Percentiles rank a stretch among this genome's conserved stretches.
phyloP scores from a whole-genome alignment of 1,284 basidiomycete genomes.

The Tausonia pullulans region DNA sequence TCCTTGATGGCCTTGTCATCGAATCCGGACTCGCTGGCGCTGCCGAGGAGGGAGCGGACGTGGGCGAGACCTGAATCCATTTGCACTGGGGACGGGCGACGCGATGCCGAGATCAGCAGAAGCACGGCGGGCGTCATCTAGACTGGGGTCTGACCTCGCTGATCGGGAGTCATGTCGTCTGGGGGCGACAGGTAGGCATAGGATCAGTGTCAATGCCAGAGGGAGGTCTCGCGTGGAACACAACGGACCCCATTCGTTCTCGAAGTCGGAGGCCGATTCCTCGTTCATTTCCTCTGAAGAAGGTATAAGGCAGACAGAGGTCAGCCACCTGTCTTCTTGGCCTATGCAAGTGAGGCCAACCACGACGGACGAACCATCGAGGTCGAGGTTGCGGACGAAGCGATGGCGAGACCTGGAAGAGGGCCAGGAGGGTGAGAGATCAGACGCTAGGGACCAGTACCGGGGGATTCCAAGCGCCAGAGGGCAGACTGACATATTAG shows the following conservation, averaged over 20 bases:
- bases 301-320: neutral
- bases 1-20: constrained; percentile 67
- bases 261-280: constrained; percentile 29
- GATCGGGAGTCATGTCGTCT: constrained; percentile 50
- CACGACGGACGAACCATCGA: constrained; percentile 49
- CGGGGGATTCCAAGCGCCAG: no score
- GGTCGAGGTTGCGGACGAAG: constrained; percentile 75
- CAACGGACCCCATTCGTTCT: constrained; percentile 51
- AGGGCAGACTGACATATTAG: no score
- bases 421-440: neutral
- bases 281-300: constrained; percentile 37
- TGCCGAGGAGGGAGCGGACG: constrained; percentile 56
- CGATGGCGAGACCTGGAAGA: constrained; percentile 63
- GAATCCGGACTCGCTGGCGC: constrained; percentile 52
- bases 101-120: neutral
- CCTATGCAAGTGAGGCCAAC: no score
- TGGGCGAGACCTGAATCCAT: constrained; percentile 58
- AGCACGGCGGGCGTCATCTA: neutral
- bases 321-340: neutral
- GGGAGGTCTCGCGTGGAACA: constrained; percentile 21
- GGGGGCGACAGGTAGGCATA: neutral
- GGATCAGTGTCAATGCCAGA: neutral
- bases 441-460: no score
- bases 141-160: constrained; percentile 43
- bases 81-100: constrained; percentile 44